phyloP scores from a whole-genome alignment of 2,329 filamentous ascomycete genomes.

The Samsoniella hepiali region DNA sequence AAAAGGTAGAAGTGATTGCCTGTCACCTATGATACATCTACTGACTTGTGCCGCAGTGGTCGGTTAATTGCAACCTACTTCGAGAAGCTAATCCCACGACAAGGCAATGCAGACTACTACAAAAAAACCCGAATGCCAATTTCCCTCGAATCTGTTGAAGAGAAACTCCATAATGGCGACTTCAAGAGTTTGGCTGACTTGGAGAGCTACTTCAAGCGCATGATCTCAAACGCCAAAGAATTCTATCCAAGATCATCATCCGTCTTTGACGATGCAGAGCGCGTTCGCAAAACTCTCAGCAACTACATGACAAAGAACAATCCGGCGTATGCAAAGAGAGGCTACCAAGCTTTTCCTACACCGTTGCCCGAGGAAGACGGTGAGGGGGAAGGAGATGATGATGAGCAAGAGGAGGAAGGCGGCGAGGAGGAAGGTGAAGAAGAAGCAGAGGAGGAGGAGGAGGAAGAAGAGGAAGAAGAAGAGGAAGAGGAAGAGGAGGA shows the following conservation, averaged over 20 bases:
- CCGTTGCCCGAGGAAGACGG: conserved; percentile 60
- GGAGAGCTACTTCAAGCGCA: conserved; percentile 82
- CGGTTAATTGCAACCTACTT: conserved; percentile 74
- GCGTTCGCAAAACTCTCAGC: conserved; percentile 79
- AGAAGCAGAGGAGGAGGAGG: conserved; percentile 27
- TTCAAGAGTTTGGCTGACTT: conserved; percentile 71
- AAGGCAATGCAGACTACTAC: conserved; percentile 72
- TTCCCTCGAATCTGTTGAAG: conserved; percentile 72
- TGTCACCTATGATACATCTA: conserved; percentile 15
- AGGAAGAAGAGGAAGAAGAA: conserved; percentile 27
- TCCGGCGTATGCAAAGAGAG: conserved; percentile 68
- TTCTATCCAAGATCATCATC: conserved; percentile 72
- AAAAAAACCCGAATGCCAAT: conserved; percentile 73
- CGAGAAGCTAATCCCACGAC: conserved; percentile 64
- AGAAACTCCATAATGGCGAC: conserved; percentile 64
- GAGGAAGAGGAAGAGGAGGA: conserved; percentile 32
- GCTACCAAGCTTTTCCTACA: conserved; percentile 69
- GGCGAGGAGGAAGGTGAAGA: conserved; percentile 27
- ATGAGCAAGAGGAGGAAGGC: conserved; percentile 36
- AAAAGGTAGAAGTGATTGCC: conserved; percentile 62
- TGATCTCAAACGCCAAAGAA: conserved; percentile 83
- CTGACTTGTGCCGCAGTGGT: conserved; percentile 49
- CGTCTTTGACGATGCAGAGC: conserved; percentile 79
- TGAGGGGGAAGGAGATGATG: conserved; percentile 34
- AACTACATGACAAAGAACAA: conserved; percentile 87